Conservation (phyloP, 345 rosid species). For the Brassica carinata region DNA sequence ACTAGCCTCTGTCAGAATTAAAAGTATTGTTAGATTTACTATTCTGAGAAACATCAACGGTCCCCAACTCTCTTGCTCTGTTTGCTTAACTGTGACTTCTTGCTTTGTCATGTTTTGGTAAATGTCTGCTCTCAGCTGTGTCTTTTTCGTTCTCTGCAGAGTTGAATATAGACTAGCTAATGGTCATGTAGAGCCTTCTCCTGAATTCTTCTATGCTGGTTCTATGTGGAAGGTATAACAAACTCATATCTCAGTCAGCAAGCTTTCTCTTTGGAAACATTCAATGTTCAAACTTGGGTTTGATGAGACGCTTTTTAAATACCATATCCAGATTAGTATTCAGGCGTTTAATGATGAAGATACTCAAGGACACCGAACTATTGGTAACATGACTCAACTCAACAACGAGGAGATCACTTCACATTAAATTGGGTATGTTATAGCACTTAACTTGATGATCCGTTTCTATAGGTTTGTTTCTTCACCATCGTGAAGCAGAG, state of each 20-base stretch:
- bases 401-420: not conserved
- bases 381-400: conserved; percentile 51
- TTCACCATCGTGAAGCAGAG: conserved; percentile 90
- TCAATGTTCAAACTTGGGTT: conserved; percentile 9
- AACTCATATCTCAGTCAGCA: conserved; percentile 4
- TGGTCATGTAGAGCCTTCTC: conserved; percentile 96
- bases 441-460: not conserved
- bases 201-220: conserved; percentile 89
- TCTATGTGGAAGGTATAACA: conserved; percentile 90
- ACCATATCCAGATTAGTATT: conserved; percentile 72
- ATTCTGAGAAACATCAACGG: not conserved
- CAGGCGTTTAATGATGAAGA: conserved; percentile 94
- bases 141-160: conserved; percentile 39
- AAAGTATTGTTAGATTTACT: not conserved
- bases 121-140: conserved; percentile 9
- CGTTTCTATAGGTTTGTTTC: conserved; percentile 72
- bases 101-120: conserved; percentile 21
- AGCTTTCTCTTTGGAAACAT: not conserved
- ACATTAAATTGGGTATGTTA: not conserved
- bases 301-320: conserved; percentile 10
- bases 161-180: conserved; percentile 85
- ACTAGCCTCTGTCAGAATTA: not conserved
- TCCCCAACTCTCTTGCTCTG: not conserved
- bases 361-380: conserved; percentile 94
- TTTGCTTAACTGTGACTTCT: conserved; percentile 5